Evolutionary conservation across 768 basidiomycete species (phyloP).

Genomic region (Rhodotorula kratochvilovae): DNA sequence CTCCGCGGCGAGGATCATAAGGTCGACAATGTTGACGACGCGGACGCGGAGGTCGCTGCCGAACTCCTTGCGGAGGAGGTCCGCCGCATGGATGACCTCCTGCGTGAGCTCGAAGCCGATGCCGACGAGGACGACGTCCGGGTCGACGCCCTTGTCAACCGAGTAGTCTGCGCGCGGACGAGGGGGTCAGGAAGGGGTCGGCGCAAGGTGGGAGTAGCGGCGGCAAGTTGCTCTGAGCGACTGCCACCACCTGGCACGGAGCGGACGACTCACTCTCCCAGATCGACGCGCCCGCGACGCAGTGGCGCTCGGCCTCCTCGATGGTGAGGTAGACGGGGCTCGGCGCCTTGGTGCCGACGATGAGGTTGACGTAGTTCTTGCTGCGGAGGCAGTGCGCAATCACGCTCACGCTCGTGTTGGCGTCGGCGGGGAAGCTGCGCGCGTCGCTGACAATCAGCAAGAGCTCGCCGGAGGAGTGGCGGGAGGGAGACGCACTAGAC

Average conservation of each 20-base stretch:
- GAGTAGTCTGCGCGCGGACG: slow-evolving; percentile 29
- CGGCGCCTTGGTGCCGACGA: slow-evolving; percentile 67
- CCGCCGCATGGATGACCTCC: slow-evolving; percentile 81
- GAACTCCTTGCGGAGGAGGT: slow-evolving; percentile 62
- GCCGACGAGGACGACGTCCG: slow-evolving; percentile 67
- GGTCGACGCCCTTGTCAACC: slow-evolving; percentile 46
- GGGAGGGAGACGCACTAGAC: slow-evolving; percentile 53
- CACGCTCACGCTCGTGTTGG: slow-evolving; percentile 77
- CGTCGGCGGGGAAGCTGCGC: slow-evolving; percentile 58
- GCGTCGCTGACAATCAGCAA: not conserved
- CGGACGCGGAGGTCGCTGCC: slow-evolving; percentile 71
- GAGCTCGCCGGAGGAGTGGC: too few species aligned
- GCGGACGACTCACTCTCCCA: slow-evolving; percentile 65
- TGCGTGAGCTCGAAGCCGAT: slow-evolving; percentile 77
- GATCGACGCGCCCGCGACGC: slow-evolving; percentile 76
- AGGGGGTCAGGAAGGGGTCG: not conserved
- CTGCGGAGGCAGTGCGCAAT: slow-evolving; percentile 76
- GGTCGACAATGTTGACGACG: slow-evolving; percentile 82
- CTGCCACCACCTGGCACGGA: slow-evolving; percentile 46
- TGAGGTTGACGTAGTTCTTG: slow-evolving; percentile 74
- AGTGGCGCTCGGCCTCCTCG: slow-evolving; percentile 77
- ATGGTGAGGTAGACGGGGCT: slow-evolving; percentile 71
- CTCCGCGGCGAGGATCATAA: slow-evolving; percentile 70
- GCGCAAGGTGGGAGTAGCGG: too few species aligned
- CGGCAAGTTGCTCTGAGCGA: too few species aligned